Percentiles rank a stretch among this genome's conserved stretches.
phyloP scores from a whole-genome alignment of 805 yeast genomes.

The Priceomyces carsonii region DNA sequence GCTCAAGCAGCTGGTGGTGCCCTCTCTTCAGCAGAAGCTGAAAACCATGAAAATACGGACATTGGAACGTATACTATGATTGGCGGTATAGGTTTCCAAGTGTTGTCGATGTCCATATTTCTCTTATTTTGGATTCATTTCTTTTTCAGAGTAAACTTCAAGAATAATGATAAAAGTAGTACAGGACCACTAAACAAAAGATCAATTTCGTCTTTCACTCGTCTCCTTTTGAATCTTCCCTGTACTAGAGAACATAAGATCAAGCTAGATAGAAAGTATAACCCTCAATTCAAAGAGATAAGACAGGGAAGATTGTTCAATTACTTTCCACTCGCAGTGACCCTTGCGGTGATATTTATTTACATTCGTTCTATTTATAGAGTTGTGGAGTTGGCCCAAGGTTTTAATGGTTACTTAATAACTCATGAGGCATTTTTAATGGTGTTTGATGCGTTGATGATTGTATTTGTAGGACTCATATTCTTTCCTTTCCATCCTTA shows the following conservation, averaged over 20 bases:
- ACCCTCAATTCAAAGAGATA: conserved; percentile 32
- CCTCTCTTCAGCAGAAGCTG: conserved; percentile 52
- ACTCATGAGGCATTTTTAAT: conserved; percentile 44
- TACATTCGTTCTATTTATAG: conserved; percentile 73
- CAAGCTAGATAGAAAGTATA: conserved; percentile 27
- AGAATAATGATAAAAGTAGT: conserved; percentile 17
- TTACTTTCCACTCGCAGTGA: conserved; percentile 45
- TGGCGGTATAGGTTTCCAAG: conserved; percentile 79
- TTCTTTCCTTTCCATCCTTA: conserved; percentile 54
- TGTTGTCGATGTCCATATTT: conserved; percentile 65
- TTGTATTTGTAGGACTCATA: conserved; percentile 20
- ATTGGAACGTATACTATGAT: conserved; percentile 70
- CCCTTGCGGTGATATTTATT: conserved; percentile 52
- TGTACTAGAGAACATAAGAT: conserved; percentile 18
- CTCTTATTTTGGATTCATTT: conserved; percentile 50
- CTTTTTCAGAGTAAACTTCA: conserved; percentile 38
- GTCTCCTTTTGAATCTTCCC: conserved; percentile 22
- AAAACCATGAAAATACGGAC: conserved; percentile 25
- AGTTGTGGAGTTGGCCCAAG: conserved; percentile 68
- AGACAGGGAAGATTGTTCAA: conserved; percentile 39
- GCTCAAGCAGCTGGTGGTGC: conserved; percentile 82
- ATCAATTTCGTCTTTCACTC: conserved; percentile 17
- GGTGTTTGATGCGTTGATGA: conserved; percentile 31
- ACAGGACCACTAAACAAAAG: conserved; percentile 18
- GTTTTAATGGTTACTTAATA: conserved; percentile 70